Evolutionary conservation across 495 filamentous ascomycete genomes (phyloP).

Genomic region (Melanomma pulvis-pyrius): DNA sequence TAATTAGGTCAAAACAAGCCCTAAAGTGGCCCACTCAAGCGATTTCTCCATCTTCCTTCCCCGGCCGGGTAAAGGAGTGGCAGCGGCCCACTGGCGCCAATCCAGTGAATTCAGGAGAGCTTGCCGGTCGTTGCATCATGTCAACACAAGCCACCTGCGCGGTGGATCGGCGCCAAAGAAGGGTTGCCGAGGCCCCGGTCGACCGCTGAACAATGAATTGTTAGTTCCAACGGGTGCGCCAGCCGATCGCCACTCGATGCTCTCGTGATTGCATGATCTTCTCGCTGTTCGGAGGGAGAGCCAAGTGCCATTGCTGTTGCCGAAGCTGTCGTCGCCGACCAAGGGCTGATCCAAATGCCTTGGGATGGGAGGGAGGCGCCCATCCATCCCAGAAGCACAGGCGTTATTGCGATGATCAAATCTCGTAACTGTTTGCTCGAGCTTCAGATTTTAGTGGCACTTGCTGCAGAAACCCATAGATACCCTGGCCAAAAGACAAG

Average conservation of each 20-base stretch:
- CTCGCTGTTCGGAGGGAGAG: neutral
- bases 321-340: conserved; percentile 14
- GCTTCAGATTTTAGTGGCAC: conserved; percentile 12
- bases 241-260: conserved; percentile 22
- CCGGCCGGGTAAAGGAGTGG: conserved; percentile 29
- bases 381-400: neutral
- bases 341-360: neutral
- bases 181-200: conserved; percentile 30
- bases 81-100: conserved; percentile 1
- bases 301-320: neutral
- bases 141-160: conserved; percentile 29
- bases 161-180: conserved; percentile 31
- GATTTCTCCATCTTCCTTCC: conserved; percentile 21
- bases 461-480: conserved; percentile 8
- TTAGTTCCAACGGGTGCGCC: conserved; percentile 1
- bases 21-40: conserved; percentile 21
- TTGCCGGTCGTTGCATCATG: conserved; percentile 10
- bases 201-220: conserved; percentile 19
- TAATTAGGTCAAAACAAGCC: conserved; percentile 27
- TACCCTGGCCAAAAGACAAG: neutral
- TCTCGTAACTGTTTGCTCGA: conserved; percentile 4
- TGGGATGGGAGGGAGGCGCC: neutral
- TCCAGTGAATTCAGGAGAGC: conserved; percentile 15
- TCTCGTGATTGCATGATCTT: conserved; percentile 12
- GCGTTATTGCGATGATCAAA: conserved; percentile 2